phyloP scores from a whole-genome alignment of 192 early-diverging fungal genomes.

The Neocallimastix lanati region DNA sequence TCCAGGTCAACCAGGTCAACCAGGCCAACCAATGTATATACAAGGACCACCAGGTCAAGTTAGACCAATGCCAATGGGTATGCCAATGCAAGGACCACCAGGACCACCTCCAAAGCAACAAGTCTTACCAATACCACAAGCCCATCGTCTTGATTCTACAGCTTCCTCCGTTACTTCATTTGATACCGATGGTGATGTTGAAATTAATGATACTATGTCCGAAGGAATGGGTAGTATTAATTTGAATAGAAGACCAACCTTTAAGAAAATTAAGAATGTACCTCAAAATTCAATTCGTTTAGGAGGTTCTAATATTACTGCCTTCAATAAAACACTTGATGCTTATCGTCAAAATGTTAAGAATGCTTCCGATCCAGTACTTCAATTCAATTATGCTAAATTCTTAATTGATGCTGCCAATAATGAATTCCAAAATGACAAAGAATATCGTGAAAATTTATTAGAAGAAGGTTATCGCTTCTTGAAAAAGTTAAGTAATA shows the following conservation, averaged over 20 bases:
- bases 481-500: slow-evolving; percentile 3
- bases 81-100: neutral
- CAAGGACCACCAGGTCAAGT: neutral
- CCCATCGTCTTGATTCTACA: neutral
- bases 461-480: slow-evolving; percentile 4
- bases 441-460: neutral
- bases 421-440: neutral
- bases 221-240: neutral
- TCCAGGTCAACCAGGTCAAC: neutral
- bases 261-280: neutral
- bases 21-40: neutral
- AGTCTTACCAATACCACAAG: neutral
- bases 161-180: neutral
- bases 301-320: neutral
- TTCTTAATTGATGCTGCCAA: neutral
- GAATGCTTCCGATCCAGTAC: neutral
- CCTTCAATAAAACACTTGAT: neutral
- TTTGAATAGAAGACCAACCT: neutral
- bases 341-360: neutral
- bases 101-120: neutral
- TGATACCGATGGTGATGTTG: neutral
- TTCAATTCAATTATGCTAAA: neutral
- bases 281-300: neutral
- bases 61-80: too few relatives aligned
- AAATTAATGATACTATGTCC: neutral